A percentile compares a stretch with the other conserved stretches of the same genome.
Conservation (phyloP, 495 filamentous ascomycete genomes). For the Hyaloscypha hepaticicola region DNA sequence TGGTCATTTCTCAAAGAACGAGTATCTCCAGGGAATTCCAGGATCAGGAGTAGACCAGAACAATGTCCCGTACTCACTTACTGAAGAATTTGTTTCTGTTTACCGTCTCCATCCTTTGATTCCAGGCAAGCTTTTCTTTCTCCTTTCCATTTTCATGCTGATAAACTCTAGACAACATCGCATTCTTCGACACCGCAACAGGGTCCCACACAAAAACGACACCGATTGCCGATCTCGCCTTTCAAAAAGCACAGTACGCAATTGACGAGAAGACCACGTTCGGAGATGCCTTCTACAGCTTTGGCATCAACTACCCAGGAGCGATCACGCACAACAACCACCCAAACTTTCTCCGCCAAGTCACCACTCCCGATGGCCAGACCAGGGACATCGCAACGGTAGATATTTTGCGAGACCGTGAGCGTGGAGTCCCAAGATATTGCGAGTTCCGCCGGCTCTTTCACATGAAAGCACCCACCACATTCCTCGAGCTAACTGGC, state of each 20-base stretch:
- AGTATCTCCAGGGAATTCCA: conserved; percentile 42
- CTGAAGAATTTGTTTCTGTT: conserved; percentile 47
- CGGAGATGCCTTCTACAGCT: conserved; percentile 44
- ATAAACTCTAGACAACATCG: conserved; percentile 35
- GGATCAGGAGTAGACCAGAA: conserved; percentile 40
- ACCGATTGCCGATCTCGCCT: conserved; percentile 34
- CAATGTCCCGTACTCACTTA: conserved; percentile 39
- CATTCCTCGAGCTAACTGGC: conserved; percentile 39
- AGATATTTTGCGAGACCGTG: conserved; percentile 46
- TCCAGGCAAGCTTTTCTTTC: conserved; percentile 30
- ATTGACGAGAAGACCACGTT: conserved; percentile 34
- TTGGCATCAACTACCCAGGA: conserved; percentile 47
- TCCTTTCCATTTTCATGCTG: not conserved
- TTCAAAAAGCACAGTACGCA: conserved; percentile 35
- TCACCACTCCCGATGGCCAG: conserved; percentile 36
- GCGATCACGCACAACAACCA: conserved; percentile 44
- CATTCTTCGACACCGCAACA: conserved; percentile 37
- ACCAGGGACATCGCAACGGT: conserved; percentile 41
- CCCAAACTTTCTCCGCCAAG: conserved; percentile 40
- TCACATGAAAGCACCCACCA: conserved; percentile 33
- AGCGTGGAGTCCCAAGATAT: conserved; percentile 48
- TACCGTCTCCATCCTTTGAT: conserved; percentile 45
- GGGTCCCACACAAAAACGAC: conserved; percentile 37
- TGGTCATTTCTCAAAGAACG: conserved; percentile 40
- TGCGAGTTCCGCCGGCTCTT: conserved; percentile 43